Evolutionary conservation across 2,329 filamentous ascomycete species (phyloP).

Genomic region (Magnaporthiopsis poae): DNA sequence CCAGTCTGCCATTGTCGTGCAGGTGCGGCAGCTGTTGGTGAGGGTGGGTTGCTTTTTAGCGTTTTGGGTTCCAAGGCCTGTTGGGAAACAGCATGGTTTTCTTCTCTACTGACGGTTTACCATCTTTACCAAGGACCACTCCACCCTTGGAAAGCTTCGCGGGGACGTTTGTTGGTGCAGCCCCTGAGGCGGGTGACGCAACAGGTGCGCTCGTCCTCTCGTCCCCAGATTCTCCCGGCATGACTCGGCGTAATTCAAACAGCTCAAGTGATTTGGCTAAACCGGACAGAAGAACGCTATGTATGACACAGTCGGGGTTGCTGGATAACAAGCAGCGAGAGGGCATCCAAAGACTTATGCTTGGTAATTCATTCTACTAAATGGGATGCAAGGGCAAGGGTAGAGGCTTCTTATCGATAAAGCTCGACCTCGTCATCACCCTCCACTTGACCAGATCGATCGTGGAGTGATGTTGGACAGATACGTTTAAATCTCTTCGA

Average conservation of each 20-base stretch:
- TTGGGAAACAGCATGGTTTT: background rate
- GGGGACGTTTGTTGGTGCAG: constrained; percentile 23
- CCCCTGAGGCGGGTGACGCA: constrained; percentile 14
- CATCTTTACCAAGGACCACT: constrained; percentile 65
- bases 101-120: constrained; percentile 60
- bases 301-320: background rate
- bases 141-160: constrained; percentile 56
- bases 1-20: constrained; percentile 58
- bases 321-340: background rate
- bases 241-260: constrained; percentile 3
- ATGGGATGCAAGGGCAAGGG: background rate
- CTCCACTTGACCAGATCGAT: background rate
- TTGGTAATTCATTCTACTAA: background rate
- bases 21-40: constrained; percentile 54
- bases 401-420: constrained; percentile 24
- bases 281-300: no score
- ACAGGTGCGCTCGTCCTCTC: constrained; percentile 13
- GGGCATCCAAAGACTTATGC: background rate
- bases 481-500: background rate
- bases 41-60: background rate
- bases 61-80: background rate
- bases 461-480: background rate
- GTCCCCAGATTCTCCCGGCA: constrained; percentile 19
- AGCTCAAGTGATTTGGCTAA: background rate
- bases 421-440: constrained; percentile 11